Evolutionary conservation across 2,329 filamentous ascomycete species (phyloP), one percentile per base, ranked within the genome.

Genomic region (Onygena corvina): DNA sequence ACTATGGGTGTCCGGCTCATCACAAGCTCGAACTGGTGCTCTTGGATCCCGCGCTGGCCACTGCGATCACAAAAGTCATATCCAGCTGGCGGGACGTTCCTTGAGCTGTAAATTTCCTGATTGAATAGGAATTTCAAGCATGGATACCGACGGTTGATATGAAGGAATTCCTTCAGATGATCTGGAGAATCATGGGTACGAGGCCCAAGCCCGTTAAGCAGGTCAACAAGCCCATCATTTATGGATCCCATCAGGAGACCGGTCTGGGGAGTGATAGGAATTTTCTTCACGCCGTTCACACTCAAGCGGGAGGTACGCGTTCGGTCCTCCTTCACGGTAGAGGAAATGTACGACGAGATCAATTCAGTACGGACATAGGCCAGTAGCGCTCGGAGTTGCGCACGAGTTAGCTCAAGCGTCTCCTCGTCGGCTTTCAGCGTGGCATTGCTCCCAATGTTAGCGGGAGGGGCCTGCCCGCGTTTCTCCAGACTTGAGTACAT

Each of bases 401-500:
- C 51, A 34, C 57, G 58, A 29, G 48, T 56, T 21, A 3, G 5
- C 35, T 53, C 23, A 8, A 52, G 52, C n/a, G 56, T 53, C 21
- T 31, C 27, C 3, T 52, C 48, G 14, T 46, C 35, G 29, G 9
- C 52, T 27, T 2, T 46, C 5, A 16, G 21, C 7, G 6, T 45
- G 45, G 50, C 53, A 48, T 8, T 34, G 9, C n/a, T 40, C 20
- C 6, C 20, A 27, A 3, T 36, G 30, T 9, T 53, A 50, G 7
- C 51, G n/a, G 4, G 40, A 4, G 20, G 47, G 34, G 25, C 46
- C 11, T 8, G 23, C 16, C 33, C 12, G 6, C 57, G 54, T 20
- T 52, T 54, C 54, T 71, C 68, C 3, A 69, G 60, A 48, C 63
- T 69, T 20, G 65, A 68, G 50, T 67, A 71, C 14, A 67, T 23